phyloP scores from a whole-genome alignment of 805 yeast genomes.

The Hemisphaericaspora nanyangensis region DNA sequence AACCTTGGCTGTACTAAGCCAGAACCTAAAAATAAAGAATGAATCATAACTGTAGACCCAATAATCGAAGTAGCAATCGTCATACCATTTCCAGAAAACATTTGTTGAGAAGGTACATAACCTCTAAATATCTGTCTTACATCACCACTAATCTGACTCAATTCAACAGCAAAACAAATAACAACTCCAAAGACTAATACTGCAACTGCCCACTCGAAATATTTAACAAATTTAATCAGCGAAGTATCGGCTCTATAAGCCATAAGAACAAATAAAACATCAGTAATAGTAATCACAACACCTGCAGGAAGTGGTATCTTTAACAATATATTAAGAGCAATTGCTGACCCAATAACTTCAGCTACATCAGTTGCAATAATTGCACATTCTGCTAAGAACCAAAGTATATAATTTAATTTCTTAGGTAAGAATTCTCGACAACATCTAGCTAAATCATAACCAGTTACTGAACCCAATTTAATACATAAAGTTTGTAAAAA shows the following conservation, averaged over 20 bases:
- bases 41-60: conserved; percentile 54
- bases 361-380: conserved; percentile 52
- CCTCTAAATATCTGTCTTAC: conserved; percentile 40
- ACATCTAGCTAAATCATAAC: conserved; percentile 44
- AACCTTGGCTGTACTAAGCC: conserved; percentile 48
- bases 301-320: conserved; percentile 49
- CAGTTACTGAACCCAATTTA: conserved; percentile 48
- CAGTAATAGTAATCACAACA: conserved; percentile 41
- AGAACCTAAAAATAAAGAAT: conserved; percentile 45
- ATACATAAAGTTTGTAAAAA: conserved; percentile 43
- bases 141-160: conserved; percentile 31
- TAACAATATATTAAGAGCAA: conserved; percentile 44
- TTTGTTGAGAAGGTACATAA: conserved; percentile 38
- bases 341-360: conserved; percentile 51
- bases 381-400: conserved; percentile 46
- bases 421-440: conserved; percentile 39
- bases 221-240: conserved; percentile 28
- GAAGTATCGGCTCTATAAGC: conserved; percentile 45
- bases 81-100: conserved; percentile 41
- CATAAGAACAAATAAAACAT: conserved; percentile 43
- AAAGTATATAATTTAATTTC: conserved; percentile 34
- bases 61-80: conserved; percentile 45
- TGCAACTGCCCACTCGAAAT: conserved; percentile 43
- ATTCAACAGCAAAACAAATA: conserved; percentile 43
- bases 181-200: conserved; percentile 40